Conservation (phyloP, 257 asterid species). For the Jacaranda mimosifolia region DNA sequence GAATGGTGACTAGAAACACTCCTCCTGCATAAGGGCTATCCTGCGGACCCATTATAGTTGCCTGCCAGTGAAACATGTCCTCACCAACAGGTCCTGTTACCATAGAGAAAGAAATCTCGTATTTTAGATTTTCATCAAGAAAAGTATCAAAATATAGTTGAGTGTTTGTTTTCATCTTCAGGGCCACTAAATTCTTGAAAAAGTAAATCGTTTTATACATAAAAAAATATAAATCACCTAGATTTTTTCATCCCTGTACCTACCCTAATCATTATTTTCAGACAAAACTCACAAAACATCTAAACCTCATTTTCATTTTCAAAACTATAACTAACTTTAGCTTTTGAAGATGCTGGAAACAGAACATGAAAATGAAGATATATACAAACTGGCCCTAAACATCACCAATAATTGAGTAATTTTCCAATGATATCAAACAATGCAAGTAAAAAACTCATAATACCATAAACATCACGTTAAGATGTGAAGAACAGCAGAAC, state of each 20-base stretch:
- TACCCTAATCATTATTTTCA: too few species aligned
- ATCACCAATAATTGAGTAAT: background rate
- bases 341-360: too few species aligned
- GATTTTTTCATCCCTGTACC: too few species aligned
- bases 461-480: background rate
- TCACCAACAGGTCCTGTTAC: conserved; percentile 76
- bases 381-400: too few species aligned
- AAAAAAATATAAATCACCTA: too few species aligned
- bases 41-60: conserved; percentile 79
- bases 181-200: too few species aligned
- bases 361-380: too few species aligned
- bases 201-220: too few species aligned
- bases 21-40: conserved; percentile 80
- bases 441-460: background rate
- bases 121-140: conserved; percentile 26
- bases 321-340: too few species aligned
- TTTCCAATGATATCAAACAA: background rate
- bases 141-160: background rate
- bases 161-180: too few species aligned
- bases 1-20: conserved; percentile 65
- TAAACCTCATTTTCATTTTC: too few species aligned
- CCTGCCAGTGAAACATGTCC: conserved; percentile 86
- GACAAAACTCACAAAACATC: too few species aligned
- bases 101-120: conserved; percentile 19
- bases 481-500: background rate